Evolutionary conservation across 2,329 filamentous ascomycete species (phyloP).

Genomic region (Dactylonectria macrodidyma): DNA sequence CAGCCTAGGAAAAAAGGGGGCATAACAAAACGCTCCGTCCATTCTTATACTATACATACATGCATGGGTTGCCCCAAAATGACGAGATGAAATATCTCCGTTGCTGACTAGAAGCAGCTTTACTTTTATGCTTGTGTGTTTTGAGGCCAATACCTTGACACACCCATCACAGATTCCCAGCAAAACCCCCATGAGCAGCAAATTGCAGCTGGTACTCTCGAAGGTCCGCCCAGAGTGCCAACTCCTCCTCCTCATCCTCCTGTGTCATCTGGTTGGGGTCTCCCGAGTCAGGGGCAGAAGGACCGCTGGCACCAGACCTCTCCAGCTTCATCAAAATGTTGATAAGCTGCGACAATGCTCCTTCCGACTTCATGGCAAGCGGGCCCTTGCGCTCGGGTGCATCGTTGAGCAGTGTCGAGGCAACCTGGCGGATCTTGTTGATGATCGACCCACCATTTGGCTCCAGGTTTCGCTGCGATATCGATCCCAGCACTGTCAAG

Average conservation of each 20-base stretch:
- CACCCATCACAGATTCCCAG: slow-evolving; percentile 42
- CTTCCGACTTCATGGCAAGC: slow-evolving; percentile 72
- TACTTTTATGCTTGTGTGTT: slow-evolving; percentile 6
- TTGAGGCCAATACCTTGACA: not conserved
- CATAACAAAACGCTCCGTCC: not conserved
- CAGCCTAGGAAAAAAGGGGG: not conserved
- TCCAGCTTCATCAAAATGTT: slow-evolving; percentile 83
- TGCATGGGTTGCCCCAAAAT: slow-evolving; percentile 30
- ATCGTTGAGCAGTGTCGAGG: slow-evolving; percentile 81
- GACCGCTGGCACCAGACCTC: slow-evolving; percentile 64
- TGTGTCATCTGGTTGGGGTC: slow-evolving; percentile 59
- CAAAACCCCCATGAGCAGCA: slow-evolving; percentile 73
- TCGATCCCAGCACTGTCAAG: slow-evolving; percentile 80
- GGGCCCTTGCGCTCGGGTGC: slow-evolving; percentile 65
- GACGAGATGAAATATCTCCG: slow-evolving; percentile 6
- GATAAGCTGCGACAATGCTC: slow-evolving; percentile 80
- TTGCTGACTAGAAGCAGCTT: slow-evolving; percentile 5
- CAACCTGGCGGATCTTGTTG: slow-evolving; percentile 88
- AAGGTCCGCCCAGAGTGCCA: slow-evolving; percentile 84
- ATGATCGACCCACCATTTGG: slow-evolving; percentile 77
- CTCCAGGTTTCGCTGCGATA: slow-evolving; percentile 89
- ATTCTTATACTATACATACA: slow-evolving; percentile 23
- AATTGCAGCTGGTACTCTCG: slow-evolving; percentile 84
- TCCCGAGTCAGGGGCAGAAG: slow-evolving; percentile 49
- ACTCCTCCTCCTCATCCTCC: slow-evolving; percentile 81